These are phyloP conservation scores for Arthrobotrys entomopaga DNA, from an alignment of 2,329 filamentous ascomycete species.

Conservation along the genomic window DNA sequence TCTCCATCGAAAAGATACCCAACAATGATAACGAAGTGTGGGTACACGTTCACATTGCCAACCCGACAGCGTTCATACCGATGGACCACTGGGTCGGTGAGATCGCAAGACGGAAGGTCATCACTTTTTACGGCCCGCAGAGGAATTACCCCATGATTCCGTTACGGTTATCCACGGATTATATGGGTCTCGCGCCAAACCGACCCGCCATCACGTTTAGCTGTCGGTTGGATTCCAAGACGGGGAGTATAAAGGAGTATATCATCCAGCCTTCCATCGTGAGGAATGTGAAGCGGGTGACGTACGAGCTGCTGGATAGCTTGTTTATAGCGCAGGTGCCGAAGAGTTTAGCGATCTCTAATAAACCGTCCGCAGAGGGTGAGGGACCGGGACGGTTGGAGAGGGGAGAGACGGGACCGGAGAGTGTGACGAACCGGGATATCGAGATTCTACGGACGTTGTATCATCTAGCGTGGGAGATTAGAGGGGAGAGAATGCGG, in stretches of 20 bases:
- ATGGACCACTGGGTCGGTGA: slow-evolving; percentile 70
- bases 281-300: slow-evolving; percentile 69
- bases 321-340: slow-evolving; percentile 51
- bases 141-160: slow-evolving; percentile 74
- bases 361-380: slow-evolving; percentile 2
- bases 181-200: slow-evolving; percentile 68
- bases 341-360: slow-evolving; percentile 7
- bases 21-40: slow-evolving; percentile 69
- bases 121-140: slow-evolving; percentile 68
- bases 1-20: slow-evolving; percentile 74
- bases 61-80: slow-evolving; percentile 76
- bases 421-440: slow-evolving; percentile 1
- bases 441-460: slow-evolving; percentile 2
- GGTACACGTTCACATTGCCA: slow-evolving; percentile 82
- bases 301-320: slow-evolving; percentile 66
- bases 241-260: slow-evolving; percentile 68
- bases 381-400: background rate
- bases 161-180: slow-evolving; percentile 64
- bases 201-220: slow-evolving; percentile 72
- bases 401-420: background rate
- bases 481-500: background rate
- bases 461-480: slow-evolving; percentile 37
- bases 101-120: slow-evolving; percentile 70
- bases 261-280: slow-evolving; percentile 68
- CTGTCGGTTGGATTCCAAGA: slow-evolving; percentile 66